Conservation (phyloP, 75 land plant genomes). For the Cunninghamia lanceolata region DNA sequence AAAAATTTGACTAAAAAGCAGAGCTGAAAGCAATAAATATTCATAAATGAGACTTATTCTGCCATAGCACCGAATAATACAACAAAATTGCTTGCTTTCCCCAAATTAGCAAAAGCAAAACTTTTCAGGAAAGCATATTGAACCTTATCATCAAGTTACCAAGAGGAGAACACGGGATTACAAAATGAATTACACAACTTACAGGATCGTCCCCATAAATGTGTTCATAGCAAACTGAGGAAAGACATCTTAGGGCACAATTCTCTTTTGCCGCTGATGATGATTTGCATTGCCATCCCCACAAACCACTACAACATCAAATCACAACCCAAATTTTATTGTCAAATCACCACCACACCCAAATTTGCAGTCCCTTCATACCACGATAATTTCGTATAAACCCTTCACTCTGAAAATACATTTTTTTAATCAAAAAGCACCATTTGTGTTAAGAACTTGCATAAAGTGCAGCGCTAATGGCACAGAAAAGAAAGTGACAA, state of each 20-base stretch:
- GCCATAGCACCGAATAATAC: neutral
- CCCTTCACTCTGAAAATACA: neutral
- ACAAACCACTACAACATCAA: slow-evolving; percentile 57
- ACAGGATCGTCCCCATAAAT: slow-evolving; percentile 85
- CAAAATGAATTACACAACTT: slow-evolving; percentile 9
- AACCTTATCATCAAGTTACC: neutral
- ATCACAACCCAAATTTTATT: neutral
- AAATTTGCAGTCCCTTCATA: neutral
- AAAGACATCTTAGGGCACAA: slow-evolving; percentile 74
- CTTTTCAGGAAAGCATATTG: neutral
- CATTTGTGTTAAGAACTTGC: neutral
- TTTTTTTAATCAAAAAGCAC: neutral
- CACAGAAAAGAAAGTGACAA: slow-evolving; percentile 1
- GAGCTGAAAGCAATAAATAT: neutral
- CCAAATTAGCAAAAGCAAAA: neutral
- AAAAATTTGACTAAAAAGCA: neutral
- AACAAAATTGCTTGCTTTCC: neutral
- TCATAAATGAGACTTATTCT: neutral
- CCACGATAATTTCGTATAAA: neutral
- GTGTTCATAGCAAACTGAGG: slow-evolving; percentile 64
- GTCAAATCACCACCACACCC: neutral
- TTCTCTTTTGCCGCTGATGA: slow-evolving; percentile 71
- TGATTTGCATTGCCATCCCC: slow-evolving; percentile 77
- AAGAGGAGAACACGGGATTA: neutral
- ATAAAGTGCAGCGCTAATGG: neutral